phyloP scores from a whole-genome alignment of 2,329 filamentous ascomycete genomes.

The Colletotrichum sp. region DNA sequence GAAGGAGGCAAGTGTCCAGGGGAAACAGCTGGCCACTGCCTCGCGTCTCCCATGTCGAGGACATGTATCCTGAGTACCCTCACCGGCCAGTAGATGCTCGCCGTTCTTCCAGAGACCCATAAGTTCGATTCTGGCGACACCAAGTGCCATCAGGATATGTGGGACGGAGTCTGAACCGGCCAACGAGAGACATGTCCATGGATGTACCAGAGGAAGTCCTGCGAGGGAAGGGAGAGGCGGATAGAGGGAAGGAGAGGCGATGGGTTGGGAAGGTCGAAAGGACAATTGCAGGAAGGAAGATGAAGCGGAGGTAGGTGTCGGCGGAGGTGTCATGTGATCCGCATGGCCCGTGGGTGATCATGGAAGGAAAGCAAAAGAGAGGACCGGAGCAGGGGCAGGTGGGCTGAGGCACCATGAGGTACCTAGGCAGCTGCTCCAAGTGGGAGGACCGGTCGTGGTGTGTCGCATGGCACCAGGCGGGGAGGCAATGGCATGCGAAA shows the following conservation, averaged over 20 bases:
- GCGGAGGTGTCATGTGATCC: background rate
- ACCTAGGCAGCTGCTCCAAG: no score
- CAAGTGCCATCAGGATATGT: background rate
- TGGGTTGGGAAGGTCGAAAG: background rate
- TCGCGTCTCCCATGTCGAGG: background rate
- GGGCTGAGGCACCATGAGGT: no score
- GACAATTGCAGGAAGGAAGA: background rate
- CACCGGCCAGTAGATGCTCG: background rate
- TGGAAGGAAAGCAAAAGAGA: background rate
- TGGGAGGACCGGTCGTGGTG: background rate
- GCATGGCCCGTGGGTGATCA: background rate
- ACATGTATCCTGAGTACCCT: background rate
- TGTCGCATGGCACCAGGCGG: background rate
- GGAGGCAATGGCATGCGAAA: background rate
- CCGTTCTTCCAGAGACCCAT: background rate
- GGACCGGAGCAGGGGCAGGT: background rate
- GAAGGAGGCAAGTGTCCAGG: background rate
- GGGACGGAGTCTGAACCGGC: background rate
- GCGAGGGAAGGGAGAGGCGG: background rate
- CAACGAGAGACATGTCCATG: background rate
- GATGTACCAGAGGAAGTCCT: background rate
- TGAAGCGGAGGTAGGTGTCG: background rate
- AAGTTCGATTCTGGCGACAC: background rate
- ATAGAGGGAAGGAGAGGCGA: background rate
- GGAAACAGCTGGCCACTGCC: background rate